These are phyloP conservation scores for Colletotrichum eleusines DNA, from an alignment of 2,329 filamentous ascomycete genomes.

Conservation along the genomic window DNA sequence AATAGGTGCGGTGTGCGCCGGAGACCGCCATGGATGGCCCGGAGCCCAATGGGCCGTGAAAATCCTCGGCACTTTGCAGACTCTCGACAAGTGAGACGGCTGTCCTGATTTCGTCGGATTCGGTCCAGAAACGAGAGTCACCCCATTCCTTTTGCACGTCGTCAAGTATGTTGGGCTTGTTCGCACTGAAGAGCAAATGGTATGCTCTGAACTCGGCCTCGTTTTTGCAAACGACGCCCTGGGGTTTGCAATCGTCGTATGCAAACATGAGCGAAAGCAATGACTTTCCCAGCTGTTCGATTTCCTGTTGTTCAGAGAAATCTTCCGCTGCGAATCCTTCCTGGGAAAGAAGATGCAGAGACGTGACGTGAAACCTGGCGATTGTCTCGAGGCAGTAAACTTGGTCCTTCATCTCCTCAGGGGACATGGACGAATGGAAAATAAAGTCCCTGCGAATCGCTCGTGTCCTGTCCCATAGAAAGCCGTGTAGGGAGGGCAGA, in stretches of 20 bases:
- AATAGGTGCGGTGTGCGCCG: constrained; percentile 66
- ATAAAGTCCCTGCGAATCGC: constrained; percentile 77
- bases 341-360: constrained; percentile 72
- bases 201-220: constrained; percentile 76
- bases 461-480: constrained; percentile 76
- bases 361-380: constrained; percentile 74
- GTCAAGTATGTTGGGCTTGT: constrained; percentile 67
- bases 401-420: constrained; percentile 68
- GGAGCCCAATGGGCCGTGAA: constrained; percentile 68
- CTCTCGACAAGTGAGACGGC: constrained; percentile 71
- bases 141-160: constrained; percentile 67
- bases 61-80: constrained; percentile 68
- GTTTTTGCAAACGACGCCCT: constrained; percentile 69
- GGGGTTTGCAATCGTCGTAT: constrained; percentile 74
- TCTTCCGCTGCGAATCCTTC: constrained; percentile 67
- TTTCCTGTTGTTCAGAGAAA: constrained; percentile 75
- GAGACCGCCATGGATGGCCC: constrained; percentile 62
- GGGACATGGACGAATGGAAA: constrained; percentile 71
- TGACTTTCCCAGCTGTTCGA: constrained; percentile 75
- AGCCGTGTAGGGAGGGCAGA: constrained; percentile 69
- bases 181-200: constrained; percentile 72
- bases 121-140: constrained; percentile 64
- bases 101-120: constrained; percentile 70
- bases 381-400: constrained; percentile 76
- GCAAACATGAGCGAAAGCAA: constrained; percentile 74